phyloP scores from a whole-genome alignment of 1,284 basidiomycete genomes.

The Trametes hirsuta region DNA sequence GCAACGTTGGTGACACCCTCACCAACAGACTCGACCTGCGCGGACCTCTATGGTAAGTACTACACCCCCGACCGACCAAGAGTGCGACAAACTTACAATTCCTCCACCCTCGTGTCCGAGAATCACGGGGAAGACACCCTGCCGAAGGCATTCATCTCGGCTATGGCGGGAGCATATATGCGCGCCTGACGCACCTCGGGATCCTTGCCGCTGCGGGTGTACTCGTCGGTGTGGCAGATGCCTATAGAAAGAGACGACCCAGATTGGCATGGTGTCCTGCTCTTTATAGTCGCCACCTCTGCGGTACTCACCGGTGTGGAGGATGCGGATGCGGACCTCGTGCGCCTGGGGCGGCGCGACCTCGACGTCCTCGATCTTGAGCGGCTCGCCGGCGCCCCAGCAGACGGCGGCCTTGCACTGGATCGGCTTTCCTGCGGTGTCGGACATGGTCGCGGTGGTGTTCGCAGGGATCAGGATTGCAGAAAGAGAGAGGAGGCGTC shows the following conservation, averaged over 20 bases:
- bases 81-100: conserved; percentile 53
- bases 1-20: conserved; percentile 90
- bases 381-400: conserved; percentile 91
- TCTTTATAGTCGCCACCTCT: not conserved
- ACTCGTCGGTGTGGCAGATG: conserved; percentile 98
- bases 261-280: not conserved
- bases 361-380: conserved; percentile 91
- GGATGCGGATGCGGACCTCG: conserved; percentile 93
- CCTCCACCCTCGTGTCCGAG: conserved; percentile 92
- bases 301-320: conserved; percentile 74
- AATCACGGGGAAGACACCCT: conserved; percentile 95
- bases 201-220: conserved; percentile 96
- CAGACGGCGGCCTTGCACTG: conserved; percentile 96
- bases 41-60: not conserved
- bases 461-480: conserved; percentile 2
- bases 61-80: not conserved
- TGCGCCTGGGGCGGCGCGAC: conserved; percentile 89
- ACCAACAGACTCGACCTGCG: conserved; percentile 91
- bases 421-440: conserved; percentile 76
- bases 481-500: conserved; percentile 11
- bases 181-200: conserved; percentile 66
- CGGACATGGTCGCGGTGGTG: conserved; percentile 52
- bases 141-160: conserved; percentile 22
- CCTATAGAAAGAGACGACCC: conserved; percentile 46
- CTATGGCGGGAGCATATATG: conserved; percentile 12